phyloP scores from a whole-genome alignment of 306 rosid species.

The Prunus padus region DNA sequence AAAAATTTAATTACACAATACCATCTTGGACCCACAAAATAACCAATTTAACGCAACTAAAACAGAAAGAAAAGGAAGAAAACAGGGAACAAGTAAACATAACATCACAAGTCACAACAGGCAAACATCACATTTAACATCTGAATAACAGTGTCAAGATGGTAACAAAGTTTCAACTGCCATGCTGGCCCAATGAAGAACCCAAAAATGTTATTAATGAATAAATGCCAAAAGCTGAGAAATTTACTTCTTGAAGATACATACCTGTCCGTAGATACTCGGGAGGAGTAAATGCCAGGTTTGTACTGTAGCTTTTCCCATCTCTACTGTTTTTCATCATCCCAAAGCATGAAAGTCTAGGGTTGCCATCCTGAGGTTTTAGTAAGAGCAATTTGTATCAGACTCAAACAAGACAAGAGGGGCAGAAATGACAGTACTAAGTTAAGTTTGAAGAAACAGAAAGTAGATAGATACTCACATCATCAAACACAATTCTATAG shows the following conservation, averaged over 20 bases:
- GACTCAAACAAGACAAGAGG: constrained; percentile 8
- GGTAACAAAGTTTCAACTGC: neutral
- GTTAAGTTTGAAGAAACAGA: constrained; percentile 2
- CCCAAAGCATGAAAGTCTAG: constrained; percentile 96
- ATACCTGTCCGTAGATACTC: constrained; percentile 91
- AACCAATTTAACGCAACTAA: neutral
- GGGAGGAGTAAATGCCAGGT: constrained; percentile 93
- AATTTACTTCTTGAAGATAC: neutral
- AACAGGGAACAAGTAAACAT: neutral
- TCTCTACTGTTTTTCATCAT: constrained; percentile 97
- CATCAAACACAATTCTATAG: constrained; percentile 87
- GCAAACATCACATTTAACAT: neutral
- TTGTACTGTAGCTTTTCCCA: constrained; percentile 96
- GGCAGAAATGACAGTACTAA: neutral
- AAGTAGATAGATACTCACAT: constrained; percentile 51
- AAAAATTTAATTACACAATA: neutral
- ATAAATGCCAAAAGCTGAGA: constrained; percentile 10
- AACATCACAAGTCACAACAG: neutral
- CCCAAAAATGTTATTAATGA: neutral
- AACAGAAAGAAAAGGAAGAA: neutral
- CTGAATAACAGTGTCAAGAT: neutral
- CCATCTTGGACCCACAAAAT: neutral
- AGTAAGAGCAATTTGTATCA: constrained; percentile 15
- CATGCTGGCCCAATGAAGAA: neutral
- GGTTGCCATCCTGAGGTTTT: constrained; percentile 71